phyloP scores from a whole-genome alignment of 495 filamentous ascomycete species.

The Aspergillus bridgeri region DNA sequence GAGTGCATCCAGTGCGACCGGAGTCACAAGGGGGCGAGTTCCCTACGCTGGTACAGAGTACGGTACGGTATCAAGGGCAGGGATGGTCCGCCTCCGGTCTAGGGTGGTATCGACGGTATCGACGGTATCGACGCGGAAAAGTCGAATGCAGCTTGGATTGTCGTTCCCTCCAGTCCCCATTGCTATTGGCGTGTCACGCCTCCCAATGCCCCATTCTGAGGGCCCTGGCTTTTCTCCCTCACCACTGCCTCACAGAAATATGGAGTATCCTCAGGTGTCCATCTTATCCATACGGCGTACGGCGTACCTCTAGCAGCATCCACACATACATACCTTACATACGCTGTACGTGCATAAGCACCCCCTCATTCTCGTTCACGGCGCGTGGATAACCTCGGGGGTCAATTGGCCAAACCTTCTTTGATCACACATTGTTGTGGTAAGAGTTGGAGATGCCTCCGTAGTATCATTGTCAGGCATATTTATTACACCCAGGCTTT shows the following conservation, averaged over 20 bases:
- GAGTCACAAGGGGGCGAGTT: constrained; percentile 6
- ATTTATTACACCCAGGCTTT: background rate
- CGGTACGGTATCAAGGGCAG: background rate
- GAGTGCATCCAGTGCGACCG: constrained; percentile 1
- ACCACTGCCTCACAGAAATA: no score
- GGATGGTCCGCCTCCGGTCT: background rate
- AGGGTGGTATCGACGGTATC: no score
- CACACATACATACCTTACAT: no score
- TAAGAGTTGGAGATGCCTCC: no score
- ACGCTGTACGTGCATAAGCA: no score
- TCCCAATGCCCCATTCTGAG: constrained; percentile 10
- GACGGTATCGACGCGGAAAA: no score
- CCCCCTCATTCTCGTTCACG: constrained; percentile 4
- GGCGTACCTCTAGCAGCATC: background rate
- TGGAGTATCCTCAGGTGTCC: no score
- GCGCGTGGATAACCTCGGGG: constrained; percentile 4
- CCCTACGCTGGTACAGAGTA: no score
- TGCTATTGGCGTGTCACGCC: constrained; percentile 4
- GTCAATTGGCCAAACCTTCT: constrained; percentile 1
- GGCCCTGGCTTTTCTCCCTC: constrained; percentile 2
- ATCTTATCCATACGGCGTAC: background rate
- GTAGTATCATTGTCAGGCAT: no score
- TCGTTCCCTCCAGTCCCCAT: constrained; percentile 8
- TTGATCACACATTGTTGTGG: background rate
- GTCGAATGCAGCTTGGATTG: constrained; percentile 11